Evolutionary conservation across 2,329 filamentous ascomycete genomes (phyloP).

Genomic region (Fusarium sp.): DNA sequence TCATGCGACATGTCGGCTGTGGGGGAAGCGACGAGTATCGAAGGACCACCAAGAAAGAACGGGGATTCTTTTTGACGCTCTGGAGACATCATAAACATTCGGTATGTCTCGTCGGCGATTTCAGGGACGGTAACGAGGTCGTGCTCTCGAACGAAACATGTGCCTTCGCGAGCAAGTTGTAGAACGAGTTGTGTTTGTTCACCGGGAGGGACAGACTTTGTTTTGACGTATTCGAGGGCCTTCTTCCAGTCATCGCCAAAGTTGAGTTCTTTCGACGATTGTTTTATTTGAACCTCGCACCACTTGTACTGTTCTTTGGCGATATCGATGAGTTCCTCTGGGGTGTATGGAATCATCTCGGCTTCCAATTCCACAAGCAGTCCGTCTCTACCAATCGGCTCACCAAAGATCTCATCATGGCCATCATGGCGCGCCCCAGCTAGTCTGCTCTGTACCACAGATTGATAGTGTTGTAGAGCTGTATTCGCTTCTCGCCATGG

Average conservation of each 20-base stretch:
- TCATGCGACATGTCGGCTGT: slow-evolving; percentile 63
- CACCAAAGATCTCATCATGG: slow-evolving; percentile 64
- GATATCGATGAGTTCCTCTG: slow-evolving; percentile 65
- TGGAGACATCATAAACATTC: slow-evolving; percentile 68
- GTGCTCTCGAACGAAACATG: slow-evolving; percentile 63
- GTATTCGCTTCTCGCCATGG: slow-evolving; percentile 56
- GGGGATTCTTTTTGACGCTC: slow-evolving; percentile 65
- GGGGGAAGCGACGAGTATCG: slow-evolving; percentile 68
- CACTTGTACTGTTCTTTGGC: slow-evolving; percentile 64
- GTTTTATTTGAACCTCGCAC: slow-evolving; percentile 67
- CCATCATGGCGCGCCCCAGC: slow-evolving; percentile 58
- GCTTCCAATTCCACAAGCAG: slow-evolving; percentile 64
- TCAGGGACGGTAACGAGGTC: slow-evolving; percentile 67
- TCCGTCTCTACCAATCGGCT: slow-evolving; percentile 65
- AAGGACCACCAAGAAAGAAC: slow-evolving; percentile 68
- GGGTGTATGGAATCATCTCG: slow-evolving; percentile 69
- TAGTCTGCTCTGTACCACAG: slow-evolving; percentile 54
- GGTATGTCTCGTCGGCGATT: slow-evolving; percentile 64
- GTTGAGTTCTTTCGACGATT: slow-evolving; percentile 60
- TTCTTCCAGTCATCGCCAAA: slow-evolving; percentile 61
- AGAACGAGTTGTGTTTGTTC: slow-evolving; percentile 64
- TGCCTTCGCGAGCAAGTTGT: slow-evolving; percentile 62
- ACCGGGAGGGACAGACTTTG: slow-evolving; percentile 64
- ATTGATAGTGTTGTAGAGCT: slow-evolving; percentile 50
- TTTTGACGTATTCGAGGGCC: slow-evolving; percentile 68